Evolutionary conservation across 208 protist genomes (phyloP), one percentile per base, ranked within the genome.

Genomic region (Leptomonas pyrrhocoris): DNA sequence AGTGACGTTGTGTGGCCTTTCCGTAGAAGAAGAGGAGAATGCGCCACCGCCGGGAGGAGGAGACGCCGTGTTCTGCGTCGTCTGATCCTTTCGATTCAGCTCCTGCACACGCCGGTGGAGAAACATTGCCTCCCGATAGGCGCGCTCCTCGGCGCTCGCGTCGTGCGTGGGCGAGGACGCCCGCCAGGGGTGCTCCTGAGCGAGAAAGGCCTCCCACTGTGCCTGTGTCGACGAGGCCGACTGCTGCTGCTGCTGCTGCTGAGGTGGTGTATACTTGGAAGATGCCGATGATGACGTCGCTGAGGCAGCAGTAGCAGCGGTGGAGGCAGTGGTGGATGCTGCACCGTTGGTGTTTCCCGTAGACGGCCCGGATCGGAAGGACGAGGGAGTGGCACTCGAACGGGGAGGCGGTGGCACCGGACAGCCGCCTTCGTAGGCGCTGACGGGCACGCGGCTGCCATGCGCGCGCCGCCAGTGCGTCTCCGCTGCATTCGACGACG

Each of bases 401-500:
- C 51, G 36, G 2, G 68, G 53, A 9, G 54, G 68, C 34, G 68
- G 60, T 6, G 68, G 74, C 16, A 72, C 49, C 6, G 64, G 58
- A 12, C 64, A 50, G 42, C 21, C n/a, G 31, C 31, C 40, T 9
- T 62, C 79, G 79, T 93, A 93, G 15, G 79, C 87, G 51, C 87
- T 93, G 15, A 93, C 67, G 7, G 87, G 87, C 53, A 93, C 87
- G 4, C 84, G 84, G 4, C 57, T 46, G 27, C 87, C 84, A 61
- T 93, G 87, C 7, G 87, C 87, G 25, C 77, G 76, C 7, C 79
- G 74, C 81, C 84, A 90, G 3, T 74, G 81, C 64, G 74, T 64
- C 30, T 93, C 77, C 5, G 77, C 76, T 9, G 57, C 59, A 53
- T 38, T 45, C 38, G 57, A 38, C 9, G 34, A 3, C 34, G 34